Percentiles rank a stretch among this genome's conserved stretches.
Evolutionary conservation across 2,329 filamentous ascomycete genomes (phyloP).

Genomic region (Lecanicillium sp.): DNA sequence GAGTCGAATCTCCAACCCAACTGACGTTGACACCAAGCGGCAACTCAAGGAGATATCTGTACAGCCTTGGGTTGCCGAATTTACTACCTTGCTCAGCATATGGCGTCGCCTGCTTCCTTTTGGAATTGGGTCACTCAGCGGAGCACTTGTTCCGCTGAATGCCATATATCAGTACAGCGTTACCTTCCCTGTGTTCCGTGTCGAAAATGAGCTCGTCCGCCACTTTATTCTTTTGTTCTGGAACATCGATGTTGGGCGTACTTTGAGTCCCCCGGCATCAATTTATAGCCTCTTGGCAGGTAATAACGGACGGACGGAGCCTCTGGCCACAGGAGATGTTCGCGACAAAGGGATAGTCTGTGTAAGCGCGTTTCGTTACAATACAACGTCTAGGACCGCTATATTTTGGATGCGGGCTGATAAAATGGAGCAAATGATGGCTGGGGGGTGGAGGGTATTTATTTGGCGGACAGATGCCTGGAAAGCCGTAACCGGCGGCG

Average conservation of each 20-base stretch:
- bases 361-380: conserved; percentile 3
- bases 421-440: background rate
- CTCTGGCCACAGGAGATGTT: background rate
- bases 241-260: background rate
- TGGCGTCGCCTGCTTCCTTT: conserved; percentile 15
- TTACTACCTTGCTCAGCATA: conserved; percentile 14
- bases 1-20: conserved; percentile 7
- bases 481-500: background rate
- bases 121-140: conserved; percentile 9
- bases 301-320: no score
- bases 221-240: conserved; percentile 1
- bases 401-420: conserved; percentile 8
- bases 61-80: conserved; percentile 13
- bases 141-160: background rate
- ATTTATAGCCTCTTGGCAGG: background rate
- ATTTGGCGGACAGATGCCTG: conserved; percentile 3
- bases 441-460: background rate
- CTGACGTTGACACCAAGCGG: conserved; percentile 4
- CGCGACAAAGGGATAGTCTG: conserved; percentile 1
- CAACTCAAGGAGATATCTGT: conserved; percentile 6
- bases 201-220: background rate
- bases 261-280: background rate
- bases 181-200: background rate
- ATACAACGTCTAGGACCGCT: conserved; percentile 2
- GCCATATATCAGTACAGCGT: conserved; percentile 1